Base-by-base conservation (phyloP, 352 stramenopile species). In the Phytopythium oedochilum region DNA sequence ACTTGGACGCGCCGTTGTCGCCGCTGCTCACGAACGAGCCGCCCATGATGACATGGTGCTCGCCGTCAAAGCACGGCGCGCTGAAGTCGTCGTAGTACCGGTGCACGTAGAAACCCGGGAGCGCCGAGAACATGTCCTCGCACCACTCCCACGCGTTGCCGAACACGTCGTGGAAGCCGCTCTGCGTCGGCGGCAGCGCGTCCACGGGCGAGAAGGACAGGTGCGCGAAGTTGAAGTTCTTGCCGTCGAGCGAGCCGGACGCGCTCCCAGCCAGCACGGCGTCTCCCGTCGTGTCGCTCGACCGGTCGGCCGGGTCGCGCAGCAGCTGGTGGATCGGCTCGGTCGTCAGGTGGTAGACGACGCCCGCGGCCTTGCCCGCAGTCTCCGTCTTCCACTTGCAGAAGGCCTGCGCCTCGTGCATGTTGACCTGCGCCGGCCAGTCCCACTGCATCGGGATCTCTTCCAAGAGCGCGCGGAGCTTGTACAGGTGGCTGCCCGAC, bases 141-240 rank as follows among this genome's bases (percentile, higher is more conserved):
- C 87, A 97, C 92, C 92, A 98, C 68, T 99, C 92, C 96, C 96
- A 99, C 25, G 85, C 89, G 71, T 98, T 99, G 39, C 96, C 95
- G 46, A 97, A 92, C 20, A 96, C 90, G 61, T 98, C 95, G 54
- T 92, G 71, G 68, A 98, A 97, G 14, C 94, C 96, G 31, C 69
- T 76, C 22, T 71, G 29, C 35, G 80, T 89, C 9, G 84, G 70
- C 25, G 68, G 60, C 57, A 95, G 82, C 14, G 75, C 68, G 61
- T 97, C 77, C 28, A 98, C 94, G 1, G 94, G 91, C 43, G 79
- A 96, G 50, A 97, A 90, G 7, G 92, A 98, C 50, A 84, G 74
- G 66, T 89, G 93, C 9, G 88, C 87, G 53, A 98, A 76, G 64
- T 98, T 98, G 31, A 97, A 70, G 67, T 98, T 98, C 53, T 89